Evolutionary conservation across 495 filamentous ascomycete species (phyloP), one percentile per base, ranked within the genome.

Genomic region (Xylaria longipes): DNA sequence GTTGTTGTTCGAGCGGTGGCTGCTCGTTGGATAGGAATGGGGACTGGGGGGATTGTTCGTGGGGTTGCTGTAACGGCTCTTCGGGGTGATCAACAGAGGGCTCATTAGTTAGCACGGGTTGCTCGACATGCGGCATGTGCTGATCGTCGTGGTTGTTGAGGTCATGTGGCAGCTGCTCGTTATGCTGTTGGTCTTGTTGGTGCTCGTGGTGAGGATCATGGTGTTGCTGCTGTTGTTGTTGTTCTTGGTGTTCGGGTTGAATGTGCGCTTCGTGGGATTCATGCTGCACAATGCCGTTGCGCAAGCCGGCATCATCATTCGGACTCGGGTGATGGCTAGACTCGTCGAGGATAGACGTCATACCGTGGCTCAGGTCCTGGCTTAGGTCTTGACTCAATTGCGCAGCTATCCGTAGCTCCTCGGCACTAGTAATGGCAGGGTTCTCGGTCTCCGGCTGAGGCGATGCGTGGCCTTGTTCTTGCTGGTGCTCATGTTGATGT

Each of bases 341-440:
- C 17, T 64, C 46, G 20, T 74, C 70, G 43, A 76, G 68, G 15
- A 75, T 64, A 52, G 70, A 48, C 9, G 78, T 70, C 52, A 78
- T 74, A 54, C 73, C 75, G 65, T 77, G 75, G 58, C 70, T 74
- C 29, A 87, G 76, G 52, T 77, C 83, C 61, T 84, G 75, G 39
- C 74, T 77, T 27, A 87, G 76, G 58, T 77, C 83, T 63, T 84
- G 84, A 52, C 84, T 84, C 54, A 88, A 73, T 74, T 87, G 86
- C 41, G 85, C 87, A 5, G 86, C 83, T 3, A 88, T 77, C 66
- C 85, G 85, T 29, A 87, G 80, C 70, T 87, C 86, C 65, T 86
- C 85, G 22, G 77, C 76, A 68, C 79, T 84, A 11, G 78, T 77
- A 33, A 84, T 75, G 2, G 76, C 73, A 5, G 80, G 71, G 20